Conservation (phyloP, 1,139 yeast species). For the Magnusiomyces suaveolens region DNA sequence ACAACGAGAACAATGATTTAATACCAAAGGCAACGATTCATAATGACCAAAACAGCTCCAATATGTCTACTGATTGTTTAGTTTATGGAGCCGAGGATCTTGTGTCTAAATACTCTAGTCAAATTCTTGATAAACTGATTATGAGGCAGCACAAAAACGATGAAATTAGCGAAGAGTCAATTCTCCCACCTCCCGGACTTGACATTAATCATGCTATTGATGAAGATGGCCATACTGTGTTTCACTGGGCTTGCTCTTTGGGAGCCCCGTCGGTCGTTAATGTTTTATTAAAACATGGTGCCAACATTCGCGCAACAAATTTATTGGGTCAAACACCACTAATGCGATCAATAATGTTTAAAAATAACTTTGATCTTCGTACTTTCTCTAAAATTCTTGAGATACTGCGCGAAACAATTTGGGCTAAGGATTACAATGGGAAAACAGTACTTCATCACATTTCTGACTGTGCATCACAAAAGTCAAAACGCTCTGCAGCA, state of each 20-base stretch:
- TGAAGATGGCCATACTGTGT: slow-evolving; percentile 90
- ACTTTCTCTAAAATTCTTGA: slow-evolving; percentile 67
- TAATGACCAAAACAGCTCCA: slow-evolving; percentile 8
- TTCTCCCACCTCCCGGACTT: slow-evolving; percentile 68
- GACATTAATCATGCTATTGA: slow-evolving; percentile 82
- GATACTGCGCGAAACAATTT: slow-evolving; percentile 53
- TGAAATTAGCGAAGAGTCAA: slow-evolving; percentile 63
- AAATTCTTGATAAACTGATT: slow-evolving; percentile 47
- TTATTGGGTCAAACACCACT: slow-evolving; percentile 74
- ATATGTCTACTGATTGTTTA: slow-evolving; percentile 19
- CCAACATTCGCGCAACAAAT: slow-evolving; percentile 67
- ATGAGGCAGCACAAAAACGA: slow-evolving; percentile 50
- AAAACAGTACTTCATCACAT: slow-evolving; percentile 81
- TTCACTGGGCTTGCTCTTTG: slow-evolving; percentile 96
- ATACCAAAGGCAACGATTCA: not conserved
- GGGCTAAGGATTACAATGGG: slow-evolving; percentile 53
- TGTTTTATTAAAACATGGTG: slow-evolving; percentile 58
- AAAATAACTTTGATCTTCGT: slow-evolving; percentile 72
- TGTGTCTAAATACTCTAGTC: slow-evolving; percentile 37
- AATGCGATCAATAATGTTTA: slow-evolving; percentile 73
- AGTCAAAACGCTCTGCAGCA: slow-evolving; percentile 63
- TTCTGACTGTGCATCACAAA: slow-evolving; percentile 48
- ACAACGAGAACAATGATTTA: slow-evolving; percentile 7
- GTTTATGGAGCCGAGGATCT: slow-evolving; percentile 29
- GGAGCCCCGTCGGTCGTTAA: slow-evolving; percentile 69